Conservation (phyloP, 1,139 yeast species). For the Candida freyschussii region DNA sequence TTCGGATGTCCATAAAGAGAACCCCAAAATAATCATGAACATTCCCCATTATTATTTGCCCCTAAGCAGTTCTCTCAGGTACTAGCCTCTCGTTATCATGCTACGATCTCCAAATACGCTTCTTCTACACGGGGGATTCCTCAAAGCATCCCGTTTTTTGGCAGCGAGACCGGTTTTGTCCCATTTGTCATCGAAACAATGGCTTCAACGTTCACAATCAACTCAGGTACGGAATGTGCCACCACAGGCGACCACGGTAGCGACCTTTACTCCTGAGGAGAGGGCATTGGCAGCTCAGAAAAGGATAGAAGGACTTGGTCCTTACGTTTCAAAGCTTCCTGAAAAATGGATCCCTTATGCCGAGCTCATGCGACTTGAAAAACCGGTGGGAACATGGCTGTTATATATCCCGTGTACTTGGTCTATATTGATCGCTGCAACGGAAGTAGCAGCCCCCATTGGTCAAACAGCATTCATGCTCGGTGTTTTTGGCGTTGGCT, state of each 20-base stretch:
- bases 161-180: too few species aligned
- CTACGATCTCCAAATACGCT: too few species aligned
- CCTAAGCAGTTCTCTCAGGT: too few species aligned
- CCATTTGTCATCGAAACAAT: too few species aligned
- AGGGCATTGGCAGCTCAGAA: slow-evolving; percentile 51
- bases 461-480: slow-evolving; percentile 54
- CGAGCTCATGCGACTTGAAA: slow-evolving; percentile 84
- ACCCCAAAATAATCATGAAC: too few species aligned
- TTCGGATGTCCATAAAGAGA: too few species aligned
- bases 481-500: slow-evolving; percentile 72
- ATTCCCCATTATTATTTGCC: too few species aligned
- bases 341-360: slow-evolving; percentile 80
- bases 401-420: slow-evolving; percentile 72
- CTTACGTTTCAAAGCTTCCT: slow-evolving; percentile 60
- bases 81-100: too few species aligned
- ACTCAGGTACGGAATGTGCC: too few species aligned
- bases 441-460: slow-evolving; percentile 62
- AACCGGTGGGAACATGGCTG: slow-evolving; percentile 89
- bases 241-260: neutral
- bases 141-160: too few species aligned
- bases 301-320: slow-evolving; percentile 55
- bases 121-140: too few species aligned
- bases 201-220: too few species aligned
- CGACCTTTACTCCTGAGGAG: slow-evolving; percentile 47
- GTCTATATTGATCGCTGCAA: slow-evolving; percentile 68